Evolutionary conservation across 2,329 filamentous ascomycete species (phyloP).

Genomic region (Diaporthe citri): DNA sequence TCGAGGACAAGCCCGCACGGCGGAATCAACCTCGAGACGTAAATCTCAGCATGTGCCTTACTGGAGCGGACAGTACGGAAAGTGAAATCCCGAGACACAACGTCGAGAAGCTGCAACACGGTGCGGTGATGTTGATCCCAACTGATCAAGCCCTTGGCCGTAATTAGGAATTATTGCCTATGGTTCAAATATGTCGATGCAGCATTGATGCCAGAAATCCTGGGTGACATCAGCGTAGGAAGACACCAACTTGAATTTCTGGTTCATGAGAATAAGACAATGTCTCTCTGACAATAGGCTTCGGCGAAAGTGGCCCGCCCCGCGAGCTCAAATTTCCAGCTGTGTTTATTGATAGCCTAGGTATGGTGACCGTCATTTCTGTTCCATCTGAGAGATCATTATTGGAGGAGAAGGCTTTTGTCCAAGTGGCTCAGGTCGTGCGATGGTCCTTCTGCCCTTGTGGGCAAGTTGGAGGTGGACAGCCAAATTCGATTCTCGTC

Average conservation of each 20-base stretch:
- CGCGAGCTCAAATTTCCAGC: too few species aligned
- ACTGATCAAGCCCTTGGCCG: neutral
- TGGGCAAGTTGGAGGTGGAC: neutral
- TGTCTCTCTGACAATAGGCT: too few species aligned
- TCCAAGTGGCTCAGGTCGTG: neutral
- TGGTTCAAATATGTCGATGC: too few species aligned
- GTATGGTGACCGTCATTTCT: too few species aligned
- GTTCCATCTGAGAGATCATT: too few species aligned
- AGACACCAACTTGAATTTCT: neutral
- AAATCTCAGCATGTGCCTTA: neutral
- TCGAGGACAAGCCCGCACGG: neutral
- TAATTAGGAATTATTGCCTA: neutral
- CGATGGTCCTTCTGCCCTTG: neutral
- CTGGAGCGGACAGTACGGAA: neutral
- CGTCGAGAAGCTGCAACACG: neutral
- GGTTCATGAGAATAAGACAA: too few species aligned
- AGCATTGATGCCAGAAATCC: neutral
- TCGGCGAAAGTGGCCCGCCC: too few species aligned
- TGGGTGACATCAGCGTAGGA: neutral
- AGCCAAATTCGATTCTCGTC: neutral
- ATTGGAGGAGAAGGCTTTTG: too few species aligned
- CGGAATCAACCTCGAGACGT: neutral
- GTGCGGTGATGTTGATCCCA: neutral
- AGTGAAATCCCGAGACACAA: neutral
- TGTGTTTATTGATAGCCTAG: too few species aligned